Evolutionary conservation across 495 filamentous ascomycete genomes (phyloP).

Genomic region (Podospora pseudopauciseta): DNA sequence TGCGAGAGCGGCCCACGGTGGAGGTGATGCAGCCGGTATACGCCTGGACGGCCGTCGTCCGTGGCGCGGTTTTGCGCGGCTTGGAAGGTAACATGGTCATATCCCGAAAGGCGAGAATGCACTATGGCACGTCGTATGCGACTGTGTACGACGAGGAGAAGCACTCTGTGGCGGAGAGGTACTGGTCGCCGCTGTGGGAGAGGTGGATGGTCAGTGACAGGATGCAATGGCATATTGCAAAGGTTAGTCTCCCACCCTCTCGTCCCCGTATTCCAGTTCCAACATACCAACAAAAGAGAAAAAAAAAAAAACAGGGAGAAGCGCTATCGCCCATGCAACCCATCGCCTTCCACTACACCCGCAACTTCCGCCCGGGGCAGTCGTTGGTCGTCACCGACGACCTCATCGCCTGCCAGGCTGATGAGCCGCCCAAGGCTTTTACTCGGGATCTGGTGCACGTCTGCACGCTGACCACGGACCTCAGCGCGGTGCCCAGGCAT

Average conservation of each 20-base stretch:
- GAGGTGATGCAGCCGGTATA: slow-evolving; percentile 75
- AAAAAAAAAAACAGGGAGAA: slow-evolving; percentile 48
- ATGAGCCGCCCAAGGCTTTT: slow-evolving; percentile 58
- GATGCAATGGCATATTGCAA: slow-evolving; percentile 78
- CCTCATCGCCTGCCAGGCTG: slow-evolving; percentile 64
- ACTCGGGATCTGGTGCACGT: slow-evolving; percentile 58
- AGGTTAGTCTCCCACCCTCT: slow-evolving; percentile 42
- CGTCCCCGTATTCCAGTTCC: background rate
- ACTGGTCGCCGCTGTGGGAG: slow-evolving; percentile 75
- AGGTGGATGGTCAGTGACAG: slow-evolving; percentile 75
- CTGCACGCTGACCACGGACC: slow-evolving; percentile 72
- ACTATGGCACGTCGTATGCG: slow-evolving; percentile 76
- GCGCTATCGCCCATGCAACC: slow-evolving; percentile 63
- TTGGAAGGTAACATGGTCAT: slow-evolving; percentile 70
- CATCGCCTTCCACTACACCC: slow-evolving; percentile 73
- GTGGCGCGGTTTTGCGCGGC: slow-evolving; percentile 62
- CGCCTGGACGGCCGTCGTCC: slow-evolving; percentile 73
- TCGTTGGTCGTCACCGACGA: slow-evolving; percentile 67
- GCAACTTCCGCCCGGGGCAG: slow-evolving; percentile 68
- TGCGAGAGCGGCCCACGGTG: slow-evolving; percentile 45
- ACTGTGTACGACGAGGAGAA: slow-evolving; percentile 69
- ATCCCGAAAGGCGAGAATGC: slow-evolving; percentile 61
- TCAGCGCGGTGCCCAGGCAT: slow-evolving; percentile 62
- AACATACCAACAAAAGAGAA: background rate
- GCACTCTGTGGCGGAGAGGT: slow-evolving; percentile 62